Evolutionary conservation across 73 alveolate genomes (phyloP), one percentile per base, ranked within the genome.

Genomic region (Paramecium pentaurelia): DNA sequence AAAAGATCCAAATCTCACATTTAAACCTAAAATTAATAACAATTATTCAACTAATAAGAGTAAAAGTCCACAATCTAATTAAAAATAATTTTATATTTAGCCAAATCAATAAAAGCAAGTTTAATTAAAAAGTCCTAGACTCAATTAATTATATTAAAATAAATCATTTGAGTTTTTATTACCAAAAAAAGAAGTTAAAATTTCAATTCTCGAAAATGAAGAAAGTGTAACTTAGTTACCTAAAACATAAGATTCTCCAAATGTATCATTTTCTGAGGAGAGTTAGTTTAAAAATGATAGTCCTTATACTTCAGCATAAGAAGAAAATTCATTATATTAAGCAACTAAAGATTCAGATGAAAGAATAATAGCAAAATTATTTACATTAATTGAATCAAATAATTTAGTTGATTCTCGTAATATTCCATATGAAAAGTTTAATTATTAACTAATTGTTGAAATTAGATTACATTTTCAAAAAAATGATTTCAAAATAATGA

Each of bases 371-470:
- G 8, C 71, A 4, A 80, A 80, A 80, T 36, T 80, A 42, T 80
- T 42, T 27, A 80, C 47, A 8, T 44, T 80, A 42, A 80, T 45
- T 42, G 47, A 80, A 80, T 20, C 38, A 40, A 64, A 80, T 36
- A 80, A 80, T 25, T 7, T 42, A 12, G 75, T 47, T 49, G 91
- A 80, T 49, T 54, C 91, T 6, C 71, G 91, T 8, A 80, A 80
- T 80, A 80, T 80, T 32, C 91, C 91, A 45, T 80, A 80, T 80
- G 91, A 80, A 28, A 80, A 80, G 20, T 80, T 80, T 36, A 80
- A 47, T 80, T 80, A 80, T 47, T 25, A 80, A 49, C 16, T 80
- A 9, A 80, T 80, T 4, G 91, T 80, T 11, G 71, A 80, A 44
- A 12, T 80, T 0, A 80, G 91, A 49, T 11, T 18, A 27, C 91